Evolutionary conservation across 768 basidiomycete species (phyloP).

Genomic region (Podaxis pistillaris): DNA sequence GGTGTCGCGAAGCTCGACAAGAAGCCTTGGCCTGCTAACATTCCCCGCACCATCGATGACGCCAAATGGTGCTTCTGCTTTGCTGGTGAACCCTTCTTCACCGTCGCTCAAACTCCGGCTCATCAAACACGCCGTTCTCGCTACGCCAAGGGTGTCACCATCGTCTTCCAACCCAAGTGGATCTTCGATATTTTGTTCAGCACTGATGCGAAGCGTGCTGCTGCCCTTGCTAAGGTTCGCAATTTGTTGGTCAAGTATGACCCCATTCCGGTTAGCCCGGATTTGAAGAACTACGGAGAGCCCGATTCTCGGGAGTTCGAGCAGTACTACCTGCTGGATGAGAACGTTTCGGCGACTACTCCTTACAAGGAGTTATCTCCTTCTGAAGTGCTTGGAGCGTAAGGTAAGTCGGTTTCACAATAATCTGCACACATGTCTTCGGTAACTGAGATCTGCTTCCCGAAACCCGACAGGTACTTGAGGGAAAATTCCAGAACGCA

Average conservation of each 20-base stretch:
- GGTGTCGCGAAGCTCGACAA: slow-evolving; percentile 20
- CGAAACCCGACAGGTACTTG: background rate
- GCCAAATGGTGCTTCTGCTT: slow-evolving; percentile 24
- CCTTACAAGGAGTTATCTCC: slow-evolving; percentile 16
- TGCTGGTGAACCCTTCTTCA: slow-evolving; percentile 23
- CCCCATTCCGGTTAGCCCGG: slow-evolving; percentile 21
- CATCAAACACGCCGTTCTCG: slow-evolving; percentile 20
- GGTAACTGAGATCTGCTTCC: background rate
- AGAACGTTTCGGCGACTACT: slow-evolving; percentile 19
- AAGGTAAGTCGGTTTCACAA: background rate
- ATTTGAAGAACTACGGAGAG: slow-evolving; percentile 24
- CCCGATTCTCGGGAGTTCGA: slow-evolving; percentile 19
- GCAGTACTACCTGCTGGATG: slow-evolving; percentile 22
- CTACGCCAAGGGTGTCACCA: slow-evolving; percentile 21
- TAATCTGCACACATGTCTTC: background rate
- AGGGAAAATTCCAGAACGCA: background rate
- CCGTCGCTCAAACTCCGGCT: slow-evolving; percentile 21
- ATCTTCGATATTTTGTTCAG: slow-evolving; percentile 24
- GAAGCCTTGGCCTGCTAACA: slow-evolving; percentile 18
- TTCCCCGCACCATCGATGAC: slow-evolving; percentile 18
- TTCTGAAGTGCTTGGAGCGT: slow-evolving; percentile 5
- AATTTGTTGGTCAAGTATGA: slow-evolving; percentile 21
- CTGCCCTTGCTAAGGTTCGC: slow-evolving; percentile 21
- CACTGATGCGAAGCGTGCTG: slow-evolving; percentile 20
- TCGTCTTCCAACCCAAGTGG: slow-evolving; percentile 25